These are phyloP conservation scores for Botrytis galanthina DNA, from an alignment of 2,329 filamentous ascomycete species.

Conservation along the genomic window DNA sequence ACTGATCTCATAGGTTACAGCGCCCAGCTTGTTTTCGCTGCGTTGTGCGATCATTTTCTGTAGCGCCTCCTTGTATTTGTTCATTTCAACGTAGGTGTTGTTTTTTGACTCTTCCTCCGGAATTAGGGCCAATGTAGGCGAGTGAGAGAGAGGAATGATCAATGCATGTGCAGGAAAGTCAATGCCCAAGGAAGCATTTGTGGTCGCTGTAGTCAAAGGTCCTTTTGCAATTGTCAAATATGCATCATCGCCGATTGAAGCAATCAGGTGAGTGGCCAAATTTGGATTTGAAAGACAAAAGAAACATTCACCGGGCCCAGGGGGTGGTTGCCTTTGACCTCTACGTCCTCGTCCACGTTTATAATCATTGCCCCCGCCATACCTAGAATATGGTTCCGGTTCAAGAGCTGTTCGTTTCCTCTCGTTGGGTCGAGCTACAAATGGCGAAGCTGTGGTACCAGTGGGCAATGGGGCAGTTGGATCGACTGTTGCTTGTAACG, in stretches of 20 bases:
- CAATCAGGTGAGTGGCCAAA: constrained; percentile 82
- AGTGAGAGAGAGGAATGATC: constrained; percentile 84
- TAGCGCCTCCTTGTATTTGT: constrained; percentile 70
- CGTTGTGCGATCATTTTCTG: constrained; percentile 72
- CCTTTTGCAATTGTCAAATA: constrained; percentile 94
- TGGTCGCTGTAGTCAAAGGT: constrained; percentile 69
- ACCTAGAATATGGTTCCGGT: constrained; percentile 52
- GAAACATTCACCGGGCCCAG: constrained; percentile 79
- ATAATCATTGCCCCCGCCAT: constrained; percentile 46
- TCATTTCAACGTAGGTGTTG: constrained; percentile 76
- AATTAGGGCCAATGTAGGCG: constrained; percentile 70
- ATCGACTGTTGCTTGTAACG: constrained; percentile 63
- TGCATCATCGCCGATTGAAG: constrained; percentile 80
- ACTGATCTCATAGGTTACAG: constrained; percentile 91
- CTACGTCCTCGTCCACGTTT: constrained; percentile 48
- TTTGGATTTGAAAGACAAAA: constrained; percentile 91
- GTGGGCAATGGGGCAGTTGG: constrained; percentile 58
- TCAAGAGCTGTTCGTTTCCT: constrained; percentile 57
- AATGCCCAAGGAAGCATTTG: constrained; percentile 63
- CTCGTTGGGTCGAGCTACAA: constrained; percentile 50
- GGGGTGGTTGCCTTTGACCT: constrained; percentile 54
- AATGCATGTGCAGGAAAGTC: constrained; percentile 82
- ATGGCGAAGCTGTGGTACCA: constrained; percentile 75
- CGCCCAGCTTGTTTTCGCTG: constrained; percentile 62
- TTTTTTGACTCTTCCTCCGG: constrained; percentile 49